Conservation (phyloP, 352 stramenopile genomes). For the Phytophthora agathidicida region DNA sequence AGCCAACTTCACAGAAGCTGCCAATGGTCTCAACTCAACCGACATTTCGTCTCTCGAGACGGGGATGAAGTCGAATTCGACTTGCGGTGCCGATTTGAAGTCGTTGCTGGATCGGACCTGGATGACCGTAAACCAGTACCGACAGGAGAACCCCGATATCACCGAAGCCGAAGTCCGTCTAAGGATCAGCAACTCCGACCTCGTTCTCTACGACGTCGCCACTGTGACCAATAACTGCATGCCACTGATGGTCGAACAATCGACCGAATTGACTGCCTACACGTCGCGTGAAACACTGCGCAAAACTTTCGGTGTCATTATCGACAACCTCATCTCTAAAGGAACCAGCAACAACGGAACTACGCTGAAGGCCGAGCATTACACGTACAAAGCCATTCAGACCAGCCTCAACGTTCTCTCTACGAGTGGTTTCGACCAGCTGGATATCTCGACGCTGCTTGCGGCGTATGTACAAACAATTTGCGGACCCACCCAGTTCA, state of each 20-base stretch:
- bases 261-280: constrained; percentile 1
- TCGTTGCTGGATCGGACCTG: constrained; percentile 43
- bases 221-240: constrained; percentile 36
- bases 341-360: constrained; percentile 33
- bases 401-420: constrained; percentile 41
- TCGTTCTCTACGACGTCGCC: constrained; percentile 52
- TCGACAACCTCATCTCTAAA: constrained; percentile 46
- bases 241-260: constrained; percentile 13
- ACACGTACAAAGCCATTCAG: constrained; percentile 39
- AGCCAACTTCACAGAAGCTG: constrained; percentile 12
- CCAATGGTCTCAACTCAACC: constrained; percentile 14
- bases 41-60: constrained; percentile 31
- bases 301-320: constrained; percentile 44
- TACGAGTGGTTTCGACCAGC: constrained; percentile 40
- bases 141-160: constrained; percentile 20
- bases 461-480: constrained; percentile 54
- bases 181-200: constrained; percentile 40
- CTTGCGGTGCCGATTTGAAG: constrained; percentile 44
- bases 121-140: constrained; percentile 35
- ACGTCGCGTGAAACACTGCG: constrained; percentile 42
- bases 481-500: constrained; percentile 49
- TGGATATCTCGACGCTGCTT: constrained; percentile 38
- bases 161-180: constrained; percentile 41
- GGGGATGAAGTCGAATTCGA: constrained; percentile 34
- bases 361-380: constrained; percentile 32